A percentile compares a stretch with the other conserved stretches of the same genome.
These are phyloP conservation scores for Parafenestella ontariensis DNA, from an alignment of 2,329 filamentous ascomycete genomes.

Conservation along the genomic window DNA sequence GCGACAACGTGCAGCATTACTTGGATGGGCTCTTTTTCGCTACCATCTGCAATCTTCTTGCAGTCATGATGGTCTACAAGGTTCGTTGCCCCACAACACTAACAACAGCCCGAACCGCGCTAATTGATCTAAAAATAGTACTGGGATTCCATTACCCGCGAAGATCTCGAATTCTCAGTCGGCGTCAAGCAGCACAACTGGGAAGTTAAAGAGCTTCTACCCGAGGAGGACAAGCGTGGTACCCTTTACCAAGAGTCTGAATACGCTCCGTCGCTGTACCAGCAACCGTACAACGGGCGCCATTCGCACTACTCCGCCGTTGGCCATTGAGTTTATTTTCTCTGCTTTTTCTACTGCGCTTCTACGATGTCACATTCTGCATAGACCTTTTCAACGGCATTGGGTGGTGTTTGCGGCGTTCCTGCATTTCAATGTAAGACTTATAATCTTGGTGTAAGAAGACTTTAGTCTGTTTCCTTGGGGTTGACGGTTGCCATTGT, in stretches of 20 bases:
- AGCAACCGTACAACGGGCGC: slow-evolving; percentile 38
- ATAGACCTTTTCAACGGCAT: slow-evolving; percentile 12
- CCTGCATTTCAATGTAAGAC: slow-evolving; percentile 1
- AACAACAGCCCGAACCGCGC: slow-evolving; percentile 7
- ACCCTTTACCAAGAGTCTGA: slow-evolving; percentile 75
- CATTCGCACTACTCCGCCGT: slow-evolving; percentile 46
- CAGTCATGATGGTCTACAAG: slow-evolving; percentile 99
- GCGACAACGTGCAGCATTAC: slow-evolving; percentile 85
- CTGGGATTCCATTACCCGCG: slow-evolving; percentile 98
- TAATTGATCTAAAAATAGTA: slow-evolving; percentile 65
- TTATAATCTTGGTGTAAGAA: neutral
- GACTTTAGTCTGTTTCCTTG: neutral
- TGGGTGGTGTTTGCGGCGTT: slow-evolving; percentile 18
- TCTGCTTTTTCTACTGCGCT: slow-evolving; percentile 8
- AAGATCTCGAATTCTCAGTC: slow-evolving; percentile 98
- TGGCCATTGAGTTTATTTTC: slow-evolving; percentile 32
- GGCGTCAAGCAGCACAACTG: slow-evolving; percentile 95
- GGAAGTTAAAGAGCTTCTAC: slow-evolving; percentile 88
- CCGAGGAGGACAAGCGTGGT: slow-evolving; percentile 80
- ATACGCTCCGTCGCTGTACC: slow-evolving; percentile 59
- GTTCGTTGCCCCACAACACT: slow-evolving; percentile 53
- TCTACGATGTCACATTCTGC: slow-evolving; percentile 3
- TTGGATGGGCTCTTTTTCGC: slow-evolving; percentile 94
- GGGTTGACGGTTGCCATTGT: neutral
- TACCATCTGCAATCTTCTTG: slow-evolving; percentile 89